Evolutionary conservation across 2,329 filamentous ascomycete species (phyloP).

Genomic region (Apiospora malaysiana): DNA sequence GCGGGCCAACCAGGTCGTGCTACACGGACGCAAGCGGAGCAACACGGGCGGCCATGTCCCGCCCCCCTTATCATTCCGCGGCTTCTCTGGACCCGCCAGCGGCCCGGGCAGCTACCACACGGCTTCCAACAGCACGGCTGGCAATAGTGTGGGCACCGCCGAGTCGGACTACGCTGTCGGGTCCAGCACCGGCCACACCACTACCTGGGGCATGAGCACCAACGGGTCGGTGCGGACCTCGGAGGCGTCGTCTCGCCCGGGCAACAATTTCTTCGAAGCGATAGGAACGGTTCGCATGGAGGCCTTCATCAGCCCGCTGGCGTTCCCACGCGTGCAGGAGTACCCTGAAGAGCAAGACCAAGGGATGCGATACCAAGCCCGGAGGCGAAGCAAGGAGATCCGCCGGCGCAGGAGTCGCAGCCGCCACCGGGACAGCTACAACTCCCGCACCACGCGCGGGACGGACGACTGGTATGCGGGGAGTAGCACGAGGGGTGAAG

Average conservation of each 20-base stretch:
- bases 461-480: slow-evolving; percentile 57
- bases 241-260: slow-evolving; percentile 56
- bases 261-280: slow-evolving; percentile 78
- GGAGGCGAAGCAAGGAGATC: slow-evolving; percentile 61
- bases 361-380: slow-evolving; percentile 53
- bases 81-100: slow-evolving; percentile 68
- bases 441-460: slow-evolving; percentile 49
- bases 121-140: slow-evolving; percentile 60
- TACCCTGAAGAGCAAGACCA: slow-evolving; percentile 54
- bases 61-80: slow-evolving; percentile 76
- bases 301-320: slow-evolving; percentile 80
- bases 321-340: slow-evolving; percentile 54
- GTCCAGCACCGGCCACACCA: slow-evolving; percentile 48
- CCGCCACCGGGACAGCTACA: slow-evolving; percentile 58
- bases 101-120: slow-evolving; percentile 50
- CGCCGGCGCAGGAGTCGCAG: slow-evolving; percentile 56
- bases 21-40: slow-evolving; percentile 84
- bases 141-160: slow-evolving; percentile 48
- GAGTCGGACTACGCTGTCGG: slow-evolving; percentile 62
- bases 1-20: slow-evolving; percentile 50
- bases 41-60: slow-evolving; percentile 81
- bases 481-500: slow-evolving; percentile 55
- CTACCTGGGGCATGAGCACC: slow-evolving; percentile 53
- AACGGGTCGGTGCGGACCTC: slow-evolving; percentile 47
- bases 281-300: slow-evolving; percentile 96